Percentiles rank a stretch among this genome's conserved stretches.
Conservation (phyloP, 192 early-diverging fungal species). For the Linnemannia schmuckeri region DNA sequence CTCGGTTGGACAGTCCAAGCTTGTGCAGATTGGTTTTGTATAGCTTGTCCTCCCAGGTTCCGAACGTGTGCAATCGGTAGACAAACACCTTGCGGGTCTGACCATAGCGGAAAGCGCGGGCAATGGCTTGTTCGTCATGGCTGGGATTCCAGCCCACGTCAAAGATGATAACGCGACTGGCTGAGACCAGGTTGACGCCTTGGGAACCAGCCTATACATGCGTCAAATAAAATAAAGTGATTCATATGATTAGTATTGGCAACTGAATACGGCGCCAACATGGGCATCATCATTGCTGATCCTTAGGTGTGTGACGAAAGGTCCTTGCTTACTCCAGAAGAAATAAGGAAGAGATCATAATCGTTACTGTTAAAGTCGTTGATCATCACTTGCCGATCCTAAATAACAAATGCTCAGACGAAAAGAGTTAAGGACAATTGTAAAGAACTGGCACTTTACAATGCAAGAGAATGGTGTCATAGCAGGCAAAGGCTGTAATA, state of each 20-base stretch:
- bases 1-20: constrained; percentile 71
- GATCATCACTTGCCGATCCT: constrained; percentile 68
- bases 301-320: too few species aligned
- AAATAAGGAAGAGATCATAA: constrained; percentile 70
- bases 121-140: constrained; percentile 81
- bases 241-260: too few species aligned
- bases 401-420: background rate
- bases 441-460: background rate
- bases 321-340: constrained; percentile 58
- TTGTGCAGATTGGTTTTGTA: constrained; percentile 82
- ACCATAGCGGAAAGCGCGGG: constrained; percentile 77
- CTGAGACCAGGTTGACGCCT: constrained; percentile 77
- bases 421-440: background rate
- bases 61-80: constrained; percentile 71
- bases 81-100: constrained; percentile 78
- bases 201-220: constrained; percentile 39
- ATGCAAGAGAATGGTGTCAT: background rate
- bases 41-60: constrained; percentile 73
- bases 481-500: constrained; percentile 7
- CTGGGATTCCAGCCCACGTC: constrained; percentile 89
- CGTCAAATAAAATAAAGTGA: background rate
- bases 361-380: constrained; percentile 70
- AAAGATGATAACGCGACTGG: constrained; percentile 79
- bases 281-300: too few species aligned
- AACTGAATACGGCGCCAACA: too few species aligned